Conservation (phyloP, 345 rosid species). For the Raphanus raphanistrum region DNA sequence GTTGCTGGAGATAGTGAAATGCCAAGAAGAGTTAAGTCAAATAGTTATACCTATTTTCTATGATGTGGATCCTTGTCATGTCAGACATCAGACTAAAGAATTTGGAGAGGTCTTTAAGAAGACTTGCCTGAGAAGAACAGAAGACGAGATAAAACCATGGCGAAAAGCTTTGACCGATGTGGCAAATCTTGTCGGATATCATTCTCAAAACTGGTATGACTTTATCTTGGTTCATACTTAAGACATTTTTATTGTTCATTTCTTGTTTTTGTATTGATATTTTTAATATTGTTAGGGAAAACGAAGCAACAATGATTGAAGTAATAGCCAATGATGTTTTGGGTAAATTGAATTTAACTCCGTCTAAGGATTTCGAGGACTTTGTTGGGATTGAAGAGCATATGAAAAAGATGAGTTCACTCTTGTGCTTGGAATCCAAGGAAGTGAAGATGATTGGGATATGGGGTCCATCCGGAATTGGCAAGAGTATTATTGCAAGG, state of each 20-base stretch:
- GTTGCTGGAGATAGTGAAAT: constrained; percentile 1
- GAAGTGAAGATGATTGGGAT: constrained; percentile 30
- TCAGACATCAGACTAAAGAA: neutral
- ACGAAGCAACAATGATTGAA: constrained; percentile 17
- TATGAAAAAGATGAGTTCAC: constrained; percentile 12
- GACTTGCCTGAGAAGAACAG: neutral
- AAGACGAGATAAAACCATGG: neutral
- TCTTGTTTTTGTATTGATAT: neutral
- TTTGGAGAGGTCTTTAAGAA: constrained; percentile 8
- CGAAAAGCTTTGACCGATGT: constrained; percentile 2
- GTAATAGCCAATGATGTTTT: constrained; percentile 8
- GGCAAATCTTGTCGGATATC: constrained; percentile 11
- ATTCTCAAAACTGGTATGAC: neutral
- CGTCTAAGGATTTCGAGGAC: neutral
- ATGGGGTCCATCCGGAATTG: constrained; percentile 34
- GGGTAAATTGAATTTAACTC: neutral
- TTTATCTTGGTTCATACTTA: neutral
- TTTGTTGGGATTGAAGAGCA: constrained; percentile 18
- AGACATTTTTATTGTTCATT: neutral
- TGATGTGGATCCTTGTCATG: constrained; percentile 16
- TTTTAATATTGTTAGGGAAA: neutral
- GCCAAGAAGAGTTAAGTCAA: neutral
- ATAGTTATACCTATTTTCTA: constrained; percentile 18
- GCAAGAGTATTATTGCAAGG: constrained; percentile 31
- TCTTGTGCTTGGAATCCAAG: neutral